Evolutionary conservation across 164 flowering plant species (phyloP).

Genomic region (Vitis cinerea): DNA sequence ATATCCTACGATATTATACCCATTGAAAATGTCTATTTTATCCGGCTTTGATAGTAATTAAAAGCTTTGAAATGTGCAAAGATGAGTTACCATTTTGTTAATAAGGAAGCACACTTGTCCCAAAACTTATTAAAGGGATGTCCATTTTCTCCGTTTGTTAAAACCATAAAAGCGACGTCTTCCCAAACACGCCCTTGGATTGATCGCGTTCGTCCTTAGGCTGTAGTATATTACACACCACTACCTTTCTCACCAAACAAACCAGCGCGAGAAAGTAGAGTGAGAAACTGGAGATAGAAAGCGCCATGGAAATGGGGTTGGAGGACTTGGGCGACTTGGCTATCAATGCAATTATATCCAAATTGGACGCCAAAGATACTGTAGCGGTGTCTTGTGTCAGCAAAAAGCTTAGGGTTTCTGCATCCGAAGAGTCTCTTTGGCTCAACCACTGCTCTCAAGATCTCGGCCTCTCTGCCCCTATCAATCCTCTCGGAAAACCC

Average conservation of each 20-base stretch:
- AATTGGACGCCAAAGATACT: constrained; percentile 42
- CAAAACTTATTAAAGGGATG: too few species aligned
- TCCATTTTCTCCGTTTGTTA: too few species aligned
- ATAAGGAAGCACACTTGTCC: too few species aligned
- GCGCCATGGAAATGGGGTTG: constrained; percentile 25
- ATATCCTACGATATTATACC: too few species aligned
- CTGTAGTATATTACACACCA: too few species aligned
- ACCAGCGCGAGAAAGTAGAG: constrained; percentile 4
- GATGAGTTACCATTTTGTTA: too few species aligned
- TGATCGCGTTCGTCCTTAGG: too few species aligned
- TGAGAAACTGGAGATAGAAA: background rate
- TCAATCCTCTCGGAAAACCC: constrained; percentile 54
- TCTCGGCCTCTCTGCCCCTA: constrained; percentile 54
- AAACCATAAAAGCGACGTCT: too few species aligned
- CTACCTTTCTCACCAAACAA: background rate
- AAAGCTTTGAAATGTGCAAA: too few species aligned
- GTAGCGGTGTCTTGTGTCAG: constrained; percentile 53
- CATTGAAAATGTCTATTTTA: too few species aligned
- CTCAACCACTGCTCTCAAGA: constrained; percentile 45
- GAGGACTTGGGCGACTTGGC: constrained; percentile 60
- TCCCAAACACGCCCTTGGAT: too few species aligned
- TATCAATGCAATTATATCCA: constrained; percentile 43
- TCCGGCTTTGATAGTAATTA: too few species aligned
- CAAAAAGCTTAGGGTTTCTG: constrained; percentile 36
- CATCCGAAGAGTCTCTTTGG: constrained; percentile 78